phyloP scores from a whole-genome alignment of 2,329 filamentous ascomycete species.

The Reticulascus tulasneorum region DNA sequence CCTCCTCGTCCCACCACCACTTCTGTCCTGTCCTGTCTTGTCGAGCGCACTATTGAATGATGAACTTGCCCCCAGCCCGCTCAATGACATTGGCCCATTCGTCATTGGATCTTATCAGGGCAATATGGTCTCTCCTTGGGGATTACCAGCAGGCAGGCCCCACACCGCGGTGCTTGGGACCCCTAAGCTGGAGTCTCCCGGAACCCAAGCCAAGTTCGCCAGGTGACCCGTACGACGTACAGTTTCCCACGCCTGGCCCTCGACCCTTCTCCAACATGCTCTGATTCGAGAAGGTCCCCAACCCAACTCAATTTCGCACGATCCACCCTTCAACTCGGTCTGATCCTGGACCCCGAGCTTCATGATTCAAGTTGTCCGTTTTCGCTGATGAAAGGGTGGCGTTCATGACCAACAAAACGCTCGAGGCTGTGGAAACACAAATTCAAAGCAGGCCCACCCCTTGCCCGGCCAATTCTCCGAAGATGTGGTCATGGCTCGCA shows the following conservation, averaged over 20 bases:
- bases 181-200: slow-evolving; percentile 5
- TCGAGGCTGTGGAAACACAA: slow-evolving; percentile 1
- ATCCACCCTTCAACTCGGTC: slow-evolving; percentile 6
- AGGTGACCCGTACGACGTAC: neutral
- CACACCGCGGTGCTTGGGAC: neutral
- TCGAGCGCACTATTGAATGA: too few relatives aligned
- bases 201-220: slow-evolving; percentile 4
- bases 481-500: slow-evolving; percentile 11
- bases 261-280: slow-evolving; percentile 1
- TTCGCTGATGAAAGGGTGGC: too few relatives aligned
- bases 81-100: too few relatives aligned
- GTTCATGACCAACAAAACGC: neutral
- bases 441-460: too few relatives aligned
- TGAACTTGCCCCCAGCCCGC: too few relatives aligned
- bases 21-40: too few relatives aligned
- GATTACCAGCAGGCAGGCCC: neutral
- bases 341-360: slow-evolving; percentile 8
- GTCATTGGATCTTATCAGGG: too few relatives aligned
- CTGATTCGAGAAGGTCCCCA: slow-evolving; percentile 5
- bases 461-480: too few relatives aligned
- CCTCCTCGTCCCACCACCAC: too few relatives aligned
- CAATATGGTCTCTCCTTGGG: too few relatives aligned
- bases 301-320: slow-evolving; percentile 7
- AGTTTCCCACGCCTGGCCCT: neutral
- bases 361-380: slow-evolving; percentile 13